phyloP scores from a whole-genome alignment of 1,284 basidiomycete species.

The Puccinia coronata region DNA sequence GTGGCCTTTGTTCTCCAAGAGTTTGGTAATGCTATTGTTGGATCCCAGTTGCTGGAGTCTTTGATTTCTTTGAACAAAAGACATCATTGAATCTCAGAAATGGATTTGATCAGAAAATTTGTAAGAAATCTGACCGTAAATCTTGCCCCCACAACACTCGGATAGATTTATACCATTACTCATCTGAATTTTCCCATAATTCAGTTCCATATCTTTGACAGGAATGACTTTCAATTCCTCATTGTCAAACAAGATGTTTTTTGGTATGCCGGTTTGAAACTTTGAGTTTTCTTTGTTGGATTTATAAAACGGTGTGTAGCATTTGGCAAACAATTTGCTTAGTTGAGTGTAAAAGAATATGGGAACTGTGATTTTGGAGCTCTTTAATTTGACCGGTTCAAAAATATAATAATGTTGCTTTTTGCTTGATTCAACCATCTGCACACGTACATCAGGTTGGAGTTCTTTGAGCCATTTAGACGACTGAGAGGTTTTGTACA shows the following conservation, averaged over 20 bases:
- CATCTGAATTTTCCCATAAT: background rate
- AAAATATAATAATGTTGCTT: background rate
- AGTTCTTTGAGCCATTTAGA: background rate
- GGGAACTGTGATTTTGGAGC: background rate
- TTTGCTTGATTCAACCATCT: constrained; percentile 2
- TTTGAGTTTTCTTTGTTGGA: background rate
- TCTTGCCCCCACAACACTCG: background rate
- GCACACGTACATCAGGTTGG: constrained; percentile 9
- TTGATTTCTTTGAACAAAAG: background rate
- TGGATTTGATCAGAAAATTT: background rate
- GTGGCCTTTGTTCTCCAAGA: background rate
- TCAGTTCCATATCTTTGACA: background rate
- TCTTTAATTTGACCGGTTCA: background rate
- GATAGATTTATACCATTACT: background rate
- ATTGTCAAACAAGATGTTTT: background rate
- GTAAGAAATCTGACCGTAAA: background rate
- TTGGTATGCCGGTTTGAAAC: background rate
- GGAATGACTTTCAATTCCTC: background rate
- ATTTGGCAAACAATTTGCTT: background rate
- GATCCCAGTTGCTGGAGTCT: background rate
- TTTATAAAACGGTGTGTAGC: background rate
- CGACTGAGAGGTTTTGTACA: background rate
- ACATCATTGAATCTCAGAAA: too few species aligned
- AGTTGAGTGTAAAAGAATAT: background rate
- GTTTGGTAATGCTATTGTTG: background rate